Conservation (phyloP, 768 basidiomycete species). For the Xerocomellus chrysenteron region DNA sequence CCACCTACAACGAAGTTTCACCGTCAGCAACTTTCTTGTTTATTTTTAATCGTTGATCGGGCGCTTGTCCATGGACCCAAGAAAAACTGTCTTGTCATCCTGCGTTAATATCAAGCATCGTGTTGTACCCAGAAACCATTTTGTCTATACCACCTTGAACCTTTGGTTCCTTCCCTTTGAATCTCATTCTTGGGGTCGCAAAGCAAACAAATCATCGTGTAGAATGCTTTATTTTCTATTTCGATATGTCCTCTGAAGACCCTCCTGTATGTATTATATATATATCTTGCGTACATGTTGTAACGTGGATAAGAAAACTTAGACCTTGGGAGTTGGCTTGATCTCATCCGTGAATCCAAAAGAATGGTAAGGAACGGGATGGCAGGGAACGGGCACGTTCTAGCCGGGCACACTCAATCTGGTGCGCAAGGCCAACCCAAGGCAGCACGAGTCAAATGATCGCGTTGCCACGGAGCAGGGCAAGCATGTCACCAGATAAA, state of each 20-base stretch:
- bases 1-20: constrained; percentile 2
- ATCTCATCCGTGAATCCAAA: neutral
- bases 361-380: neutral
- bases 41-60: constrained; percentile 25
- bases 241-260: constrained; percentile 19
- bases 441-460: neutral
- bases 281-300: constrained; percentile 5
- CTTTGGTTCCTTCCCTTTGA: constrained; percentile 4
- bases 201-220: constrained; percentile 18
- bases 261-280: constrained; percentile 22
- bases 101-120: constrained; percentile 29
- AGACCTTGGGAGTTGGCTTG: too few species aligned
- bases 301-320: neutral
- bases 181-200: constrained; percentile 1
- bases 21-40: constrained; percentile 19
- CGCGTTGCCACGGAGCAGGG: neutral
- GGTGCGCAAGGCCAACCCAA: neutral
- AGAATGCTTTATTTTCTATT: constrained; percentile 15
- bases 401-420: too few species aligned
- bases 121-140: constrained; percentile 22
- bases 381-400: too few species aligned
- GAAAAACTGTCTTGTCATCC: constrained; percentile 14
- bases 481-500: neutral
- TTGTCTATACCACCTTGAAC: constrained; percentile 27
- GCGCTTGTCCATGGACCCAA: constrained; percentile 20